phyloP scores from a whole-genome alignment of 208 protist genomes.

The Leishmania martiniquensis region DNA sequence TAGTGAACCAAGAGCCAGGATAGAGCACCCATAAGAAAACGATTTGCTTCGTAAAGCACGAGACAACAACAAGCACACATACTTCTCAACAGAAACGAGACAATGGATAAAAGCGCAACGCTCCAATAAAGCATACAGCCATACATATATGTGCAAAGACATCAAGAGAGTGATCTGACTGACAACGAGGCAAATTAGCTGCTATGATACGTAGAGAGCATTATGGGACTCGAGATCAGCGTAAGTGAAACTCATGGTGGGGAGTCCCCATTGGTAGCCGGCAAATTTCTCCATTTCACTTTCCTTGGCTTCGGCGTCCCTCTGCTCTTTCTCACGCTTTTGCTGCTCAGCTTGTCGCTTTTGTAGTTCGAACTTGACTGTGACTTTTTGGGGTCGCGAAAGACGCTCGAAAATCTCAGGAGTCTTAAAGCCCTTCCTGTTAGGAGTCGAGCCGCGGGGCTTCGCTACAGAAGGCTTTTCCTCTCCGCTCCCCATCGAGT shows the following conservation, averaged over 20 bases:
- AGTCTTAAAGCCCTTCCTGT: slow-evolving; percentile 22
- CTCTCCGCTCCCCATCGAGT: not conserved
- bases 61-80: not conserved
- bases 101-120: not conserved
- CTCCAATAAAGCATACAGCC: not conserved
- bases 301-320: slow-evolving; percentile 17
- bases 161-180: not conserved
- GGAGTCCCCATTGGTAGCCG: slow-evolving; percentile 43
- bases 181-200: not conserved
- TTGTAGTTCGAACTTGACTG: slow-evolving; percentile 41
- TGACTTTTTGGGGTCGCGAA: slow-evolving; percentile 40
- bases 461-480: slow-evolving; percentile 11
- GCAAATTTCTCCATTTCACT: slow-evolving; percentile 41
- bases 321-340: slow-evolving; percentile 31
- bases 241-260: slow-evolving; percentile 43
- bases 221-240: slow-evolving; percentile 65
- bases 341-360: slow-evolving; percentile 33
- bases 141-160: not conserved
- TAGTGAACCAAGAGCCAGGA: not conserved
- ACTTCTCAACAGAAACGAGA: not conserved
- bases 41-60: too few species aligned
- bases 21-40: not conserved
- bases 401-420: slow-evolving; percentile 60
- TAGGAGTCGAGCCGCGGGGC: not conserved
- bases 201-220: slow-evolving; percentile 19